Base-by-base conservation (phyloP, 768 basidiomycete species). In the Amanita pseudoporphyria region DNA sequence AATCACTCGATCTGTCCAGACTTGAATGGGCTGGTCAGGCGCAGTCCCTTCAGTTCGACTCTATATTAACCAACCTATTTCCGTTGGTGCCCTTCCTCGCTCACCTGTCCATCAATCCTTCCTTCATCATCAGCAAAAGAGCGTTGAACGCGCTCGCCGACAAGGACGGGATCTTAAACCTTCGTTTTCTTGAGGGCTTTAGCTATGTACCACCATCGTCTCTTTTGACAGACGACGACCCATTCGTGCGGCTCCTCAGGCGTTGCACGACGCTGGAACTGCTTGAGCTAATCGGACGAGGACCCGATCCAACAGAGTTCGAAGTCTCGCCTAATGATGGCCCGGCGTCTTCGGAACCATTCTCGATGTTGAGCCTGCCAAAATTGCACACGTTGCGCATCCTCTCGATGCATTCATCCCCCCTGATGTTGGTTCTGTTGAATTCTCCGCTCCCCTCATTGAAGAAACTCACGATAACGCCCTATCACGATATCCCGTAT, bases 1-100 rank as follows among this genome's bases (percentile, higher is more conserved):
- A 82, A 52, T 64, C 61, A 9, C 70, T 96, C 19, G 84, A 95
- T 63, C 66, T 96, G 5, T 81, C 86, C 4, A 63, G 66, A 18
- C 56, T 87, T 30, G 56, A 61, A 38, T 70, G 67, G 56, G 60
- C 58, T 40, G 67, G 74, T 21, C 68, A 71, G 54, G 64, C 70
- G 7, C 73, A 82, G 46, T 67, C 73, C 21, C 71, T 83, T 43
- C 57, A 60, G 16, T 62, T 84, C 7, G 89, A 91, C 62, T 73
- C 77, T 9, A 65, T 83, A 32, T 71, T 91, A 24, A 78, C 78
- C 10, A 65, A 63, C 24, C 59, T 91, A 12, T 85, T 88, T 53
- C 79, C 82, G 9, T 58, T 90, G 37, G 58, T 79, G 3, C 87
- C 87, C 0, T 85, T 82, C 64, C 69, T 90, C 45, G 58, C 72